A percentile compares a stretch with the other conserved stretches of the same genome.
Conservation (phyloP, 805 yeast genomes). For the Kodamaea hsintzibuensis region DNA sequence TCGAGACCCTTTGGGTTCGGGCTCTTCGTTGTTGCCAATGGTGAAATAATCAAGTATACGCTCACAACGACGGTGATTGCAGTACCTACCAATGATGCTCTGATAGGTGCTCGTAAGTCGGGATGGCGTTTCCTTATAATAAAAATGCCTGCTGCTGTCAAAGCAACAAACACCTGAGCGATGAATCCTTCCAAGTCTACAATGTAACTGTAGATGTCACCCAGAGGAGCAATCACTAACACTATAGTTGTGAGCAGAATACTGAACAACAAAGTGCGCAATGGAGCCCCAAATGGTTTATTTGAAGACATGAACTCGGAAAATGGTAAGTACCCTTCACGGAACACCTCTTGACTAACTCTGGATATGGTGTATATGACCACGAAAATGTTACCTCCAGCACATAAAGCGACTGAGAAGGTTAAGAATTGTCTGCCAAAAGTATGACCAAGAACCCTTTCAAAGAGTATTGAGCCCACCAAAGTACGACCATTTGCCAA, state of each 20-base stretch:
- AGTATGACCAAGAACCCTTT: constrained; percentile 52
- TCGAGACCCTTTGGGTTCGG: constrained; percentile 45
- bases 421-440: constrained; percentile 58
- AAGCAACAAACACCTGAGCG: constrained; percentile 47
- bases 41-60: constrained; percentile 51
- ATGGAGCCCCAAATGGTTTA: constrained; percentile 57
- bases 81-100: constrained; percentile 52
- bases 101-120: constrained; percentile 49
- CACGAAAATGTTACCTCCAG: constrained; percentile 64
- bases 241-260: constrained; percentile 41
- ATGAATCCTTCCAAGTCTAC: constrained; percentile 56
- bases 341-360: constrained; percentile 63
- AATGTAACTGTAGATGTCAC: constrained; percentile 52
- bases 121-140: constrained; percentile 53
- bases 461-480: constrained; percentile 59
- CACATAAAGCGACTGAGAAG: constrained; percentile 57
- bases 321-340: constrained; percentile 63
- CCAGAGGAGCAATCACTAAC: constrained; percentile 43
- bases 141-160: constrained; percentile 59
- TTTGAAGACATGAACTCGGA: constrained; percentile 54
- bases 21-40: constrained; percentile 36
- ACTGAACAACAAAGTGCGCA: constrained; percentile 50
- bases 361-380: constrained; percentile 60
- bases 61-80: constrained; percentile 46
- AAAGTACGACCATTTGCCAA: constrained; percentile 56